A percentile compares a stretch with the other conserved stretches of the same genome.
Conservation (phyloP, 106 monocot species). For the Posidonia australis region DNA sequence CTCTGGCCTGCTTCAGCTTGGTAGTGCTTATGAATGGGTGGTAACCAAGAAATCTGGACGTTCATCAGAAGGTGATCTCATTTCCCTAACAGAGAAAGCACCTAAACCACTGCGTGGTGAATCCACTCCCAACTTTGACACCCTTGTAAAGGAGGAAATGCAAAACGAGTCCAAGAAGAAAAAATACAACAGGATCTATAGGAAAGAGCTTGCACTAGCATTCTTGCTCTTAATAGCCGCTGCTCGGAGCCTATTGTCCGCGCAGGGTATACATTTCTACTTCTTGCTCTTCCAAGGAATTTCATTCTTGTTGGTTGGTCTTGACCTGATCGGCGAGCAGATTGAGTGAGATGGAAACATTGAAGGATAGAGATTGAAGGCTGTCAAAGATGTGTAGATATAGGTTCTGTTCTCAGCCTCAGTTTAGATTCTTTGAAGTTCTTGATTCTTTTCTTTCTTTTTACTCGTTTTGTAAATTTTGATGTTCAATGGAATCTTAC, state of each 20-base stretch:
- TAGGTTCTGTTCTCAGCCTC: constrained; percentile 6
- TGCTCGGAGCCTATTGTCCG: constrained; percentile 60
- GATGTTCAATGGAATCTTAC: not conserved
- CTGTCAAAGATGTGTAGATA: constrained; percentile 12
- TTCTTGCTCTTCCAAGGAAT: constrained; percentile 80
- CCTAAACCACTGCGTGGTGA: constrained; percentile 20
- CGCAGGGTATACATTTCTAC: constrained; percentile 87
- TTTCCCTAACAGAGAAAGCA: constrained; percentile 40
- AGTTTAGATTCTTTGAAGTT: constrained; percentile 5
- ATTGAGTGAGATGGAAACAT: constrained; percentile 31
- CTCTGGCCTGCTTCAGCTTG: constrained; percentile 84
- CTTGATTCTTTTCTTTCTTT: constrained; percentile 4
- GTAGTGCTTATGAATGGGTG: constrained; percentile 86
- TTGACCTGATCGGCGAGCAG: constrained; percentile 78
- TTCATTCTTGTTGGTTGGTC: constrained; percentile 63
- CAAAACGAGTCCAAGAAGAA: constrained; percentile 35
- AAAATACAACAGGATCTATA: constrained; percentile 79
- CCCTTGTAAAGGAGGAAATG: constrained; percentile 26
- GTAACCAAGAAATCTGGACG: constrained; percentile 85
- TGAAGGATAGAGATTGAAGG: not conserved
- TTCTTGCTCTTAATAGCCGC: constrained; percentile 63
- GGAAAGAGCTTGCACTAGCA: constrained; percentile 63
- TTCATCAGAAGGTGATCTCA: constrained; percentile 65
- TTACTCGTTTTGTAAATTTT: constrained; percentile 4
- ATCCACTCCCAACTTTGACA: constrained; percentile 45